A percentile compares a stretch with the other conserved stretches of the same genome.
phyloP scores from a whole-genome alignment of 768 basidiomycete genomes.

The Mycena latifolia region DNA sequence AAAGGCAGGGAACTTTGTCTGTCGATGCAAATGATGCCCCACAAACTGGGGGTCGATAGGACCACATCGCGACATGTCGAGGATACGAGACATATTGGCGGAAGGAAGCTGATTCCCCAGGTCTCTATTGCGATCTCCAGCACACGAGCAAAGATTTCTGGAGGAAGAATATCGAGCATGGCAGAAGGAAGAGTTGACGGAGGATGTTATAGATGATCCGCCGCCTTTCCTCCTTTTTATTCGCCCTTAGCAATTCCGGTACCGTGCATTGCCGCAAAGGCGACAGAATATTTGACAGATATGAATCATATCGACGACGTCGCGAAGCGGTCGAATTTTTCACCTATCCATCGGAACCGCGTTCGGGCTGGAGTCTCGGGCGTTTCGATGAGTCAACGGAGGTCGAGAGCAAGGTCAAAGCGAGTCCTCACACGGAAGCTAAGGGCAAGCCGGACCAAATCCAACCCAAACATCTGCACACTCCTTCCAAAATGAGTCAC shows the following conservation, averaged over 20 bases:
- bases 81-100: conserved; percentile 44
- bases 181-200: background rate
- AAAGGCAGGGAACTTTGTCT: conserved; percentile 18
- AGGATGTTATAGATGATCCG: no score
- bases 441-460: background rate
- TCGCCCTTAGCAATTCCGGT: background rate
- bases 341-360: background rate
- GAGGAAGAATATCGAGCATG: conserved; percentile 43
- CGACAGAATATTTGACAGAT: no score
- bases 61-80: conserved; percentile 43
- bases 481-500: conserved; percentile 13
- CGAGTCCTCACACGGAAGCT: background rate
- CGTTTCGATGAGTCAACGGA: no score
- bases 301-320: no score
- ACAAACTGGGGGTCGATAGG: conserved; percentile 45
- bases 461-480: conserved; percentile 6
- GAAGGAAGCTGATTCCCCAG: conserved; percentile 44
- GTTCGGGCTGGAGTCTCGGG: no score
- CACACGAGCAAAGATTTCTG: conserved; percentile 45
- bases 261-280: no score
- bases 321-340: background rate
- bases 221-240: background rate
- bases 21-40: conserved; percentile 44
- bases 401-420: background rate
- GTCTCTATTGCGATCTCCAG: conserved; percentile 46